Conservation (phyloP, 805 yeast species). For the Teunomyces stri region DNA sequence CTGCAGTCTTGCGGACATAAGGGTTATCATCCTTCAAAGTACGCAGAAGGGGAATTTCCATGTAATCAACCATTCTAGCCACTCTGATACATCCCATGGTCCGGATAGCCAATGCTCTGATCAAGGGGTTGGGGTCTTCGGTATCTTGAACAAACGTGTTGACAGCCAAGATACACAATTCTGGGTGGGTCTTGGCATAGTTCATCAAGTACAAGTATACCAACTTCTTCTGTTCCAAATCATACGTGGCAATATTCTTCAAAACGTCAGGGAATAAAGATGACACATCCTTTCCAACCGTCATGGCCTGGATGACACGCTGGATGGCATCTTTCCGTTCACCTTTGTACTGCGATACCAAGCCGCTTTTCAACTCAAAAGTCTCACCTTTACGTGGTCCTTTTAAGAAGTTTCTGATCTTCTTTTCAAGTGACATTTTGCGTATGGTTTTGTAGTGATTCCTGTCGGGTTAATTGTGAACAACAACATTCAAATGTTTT, state of each 20-base stretch:
- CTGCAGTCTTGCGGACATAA: constrained; percentile 96
- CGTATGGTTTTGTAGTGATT: background rate
- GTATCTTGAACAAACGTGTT: constrained; percentile 95
- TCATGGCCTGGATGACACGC: constrained; percentile 97
- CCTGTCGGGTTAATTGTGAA: background rate
- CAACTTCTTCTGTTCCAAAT: constrained; percentile 92
- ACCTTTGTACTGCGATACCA: constrained; percentile 90
- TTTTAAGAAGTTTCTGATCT: constrained; percentile 40
- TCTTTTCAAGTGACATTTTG: constrained; percentile 41
- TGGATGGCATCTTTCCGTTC: constrained; percentile 97
- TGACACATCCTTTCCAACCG: constrained; percentile 94
- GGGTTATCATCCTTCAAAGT: constrained; percentile 93
- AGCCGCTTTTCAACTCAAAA: constrained; percentile 84
- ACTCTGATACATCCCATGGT: constrained; percentile 99
- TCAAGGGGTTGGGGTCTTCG: constrained; percentile 94
- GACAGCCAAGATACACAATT: constrained; percentile 90
- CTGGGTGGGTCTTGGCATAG: constrained; percentile 96
- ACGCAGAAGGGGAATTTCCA: constrained; percentile 83
- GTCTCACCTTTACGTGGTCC: constrained; percentile 67
- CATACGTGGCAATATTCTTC: constrained; percentile 95
- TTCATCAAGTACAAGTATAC: constrained; percentile 95
- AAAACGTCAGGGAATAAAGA: constrained; percentile 92
- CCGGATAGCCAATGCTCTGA: constrained; percentile 92
- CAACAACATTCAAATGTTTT: constrained; percentile 1
- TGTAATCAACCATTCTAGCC: constrained; percentile 90